These are phyloP conservation scores for Candolleomyces eurysporus DNA, from an alignment of 768 basidiomycete species.

Conservation along the genomic window DNA sequence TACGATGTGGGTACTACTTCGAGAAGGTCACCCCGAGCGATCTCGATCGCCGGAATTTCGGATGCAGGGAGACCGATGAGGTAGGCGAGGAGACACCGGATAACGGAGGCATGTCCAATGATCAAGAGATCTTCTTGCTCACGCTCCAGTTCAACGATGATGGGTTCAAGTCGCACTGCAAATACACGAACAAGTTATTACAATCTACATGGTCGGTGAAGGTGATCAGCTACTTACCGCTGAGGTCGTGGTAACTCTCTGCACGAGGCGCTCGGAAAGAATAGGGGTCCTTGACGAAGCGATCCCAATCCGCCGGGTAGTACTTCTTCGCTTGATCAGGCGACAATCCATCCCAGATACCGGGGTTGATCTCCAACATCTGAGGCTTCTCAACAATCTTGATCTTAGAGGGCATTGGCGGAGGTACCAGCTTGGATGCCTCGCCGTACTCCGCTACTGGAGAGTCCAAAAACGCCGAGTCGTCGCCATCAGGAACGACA, in stretches of 20 bases:
- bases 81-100: conserved; percentile 91
- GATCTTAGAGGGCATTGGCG: conserved; percentile 41
- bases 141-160: conserved; percentile 90
- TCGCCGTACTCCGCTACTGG: neutral
- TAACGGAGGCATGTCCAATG: conserved; percentile 96
- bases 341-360: conserved; percentile 94
- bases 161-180: conserved; percentile 88
- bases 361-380: conserved; percentile 98
- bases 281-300: conserved; percentile 92
- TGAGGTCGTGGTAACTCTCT: conserved; percentile 96
- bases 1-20: conserved; percentile 89
- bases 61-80: conserved; percentile 91
- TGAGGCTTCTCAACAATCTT: conserved; percentile 94
- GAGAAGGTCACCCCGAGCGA: conserved; percentile 93
- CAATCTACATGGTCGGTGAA: neutral
- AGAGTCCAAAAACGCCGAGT: neutral
- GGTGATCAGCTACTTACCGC: conserved; percentile 45
- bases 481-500: conserved; percentile 2
- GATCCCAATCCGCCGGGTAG: conserved; percentile 93
- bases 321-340: conserved; percentile 85
- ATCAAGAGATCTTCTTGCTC: conserved; percentile 94
- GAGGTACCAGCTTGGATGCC: conserved; percentile 3
- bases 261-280: conserved; percentile 88
- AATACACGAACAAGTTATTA: neutral
- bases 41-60: conserved; percentile 96